A percentile compares a stretch with the other conserved stretches of the same genome.
phyloP scores from a whole-genome alignment of 768 basidiomycete genomes.

The Pilatotrama ljubarskyi region DNA sequence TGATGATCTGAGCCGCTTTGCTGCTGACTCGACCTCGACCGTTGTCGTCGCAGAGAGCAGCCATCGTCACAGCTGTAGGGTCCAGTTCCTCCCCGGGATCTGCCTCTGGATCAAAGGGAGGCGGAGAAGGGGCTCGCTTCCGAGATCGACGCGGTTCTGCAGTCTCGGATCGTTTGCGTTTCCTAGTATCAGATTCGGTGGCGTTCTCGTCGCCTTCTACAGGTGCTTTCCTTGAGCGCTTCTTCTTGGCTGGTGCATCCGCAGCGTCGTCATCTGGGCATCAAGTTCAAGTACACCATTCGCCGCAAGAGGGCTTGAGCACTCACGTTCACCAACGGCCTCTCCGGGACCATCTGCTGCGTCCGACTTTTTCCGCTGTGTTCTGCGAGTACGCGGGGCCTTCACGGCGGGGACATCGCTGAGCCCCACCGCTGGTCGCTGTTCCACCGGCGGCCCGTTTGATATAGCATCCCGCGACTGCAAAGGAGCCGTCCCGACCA shows the following conservation, averaged over 20 bases:
- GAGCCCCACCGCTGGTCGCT: neutral
- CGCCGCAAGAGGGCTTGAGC: neutral
- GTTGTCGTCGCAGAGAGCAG: slow-evolving; percentile 71
- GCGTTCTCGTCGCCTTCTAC: neutral
- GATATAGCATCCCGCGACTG: neutral
- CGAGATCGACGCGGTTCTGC: slow-evolving; percentile 36
- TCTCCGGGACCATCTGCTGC: neutral
- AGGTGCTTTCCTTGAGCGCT: neutral
- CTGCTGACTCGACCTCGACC: slow-evolving; percentile 79
- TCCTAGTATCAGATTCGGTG: neutral
- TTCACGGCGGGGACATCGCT: neutral
- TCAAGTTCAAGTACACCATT: too few relatives aligned
- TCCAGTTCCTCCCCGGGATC: slow-evolving; percentile 78
- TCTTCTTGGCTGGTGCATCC: neutral
- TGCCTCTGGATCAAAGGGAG: slow-evolving; percentile 56
- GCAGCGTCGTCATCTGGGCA: neutral
- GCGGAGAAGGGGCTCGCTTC: slow-evolving; percentile 48
- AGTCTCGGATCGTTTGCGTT: slow-evolving; percentile 26
- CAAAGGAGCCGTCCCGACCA: neutral
- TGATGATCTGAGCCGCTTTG: slow-evolving; percentile 70
- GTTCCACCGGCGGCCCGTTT: neutral
- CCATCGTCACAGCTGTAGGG: slow-evolving; percentile 85
- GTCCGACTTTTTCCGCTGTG: neutral
- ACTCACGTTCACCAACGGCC: neutral
- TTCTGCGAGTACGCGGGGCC: neutral